phyloP scores from a whole-genome alignment of 2,329 filamentous ascomycete species.

The Cryphonectria japonica region DNA sequence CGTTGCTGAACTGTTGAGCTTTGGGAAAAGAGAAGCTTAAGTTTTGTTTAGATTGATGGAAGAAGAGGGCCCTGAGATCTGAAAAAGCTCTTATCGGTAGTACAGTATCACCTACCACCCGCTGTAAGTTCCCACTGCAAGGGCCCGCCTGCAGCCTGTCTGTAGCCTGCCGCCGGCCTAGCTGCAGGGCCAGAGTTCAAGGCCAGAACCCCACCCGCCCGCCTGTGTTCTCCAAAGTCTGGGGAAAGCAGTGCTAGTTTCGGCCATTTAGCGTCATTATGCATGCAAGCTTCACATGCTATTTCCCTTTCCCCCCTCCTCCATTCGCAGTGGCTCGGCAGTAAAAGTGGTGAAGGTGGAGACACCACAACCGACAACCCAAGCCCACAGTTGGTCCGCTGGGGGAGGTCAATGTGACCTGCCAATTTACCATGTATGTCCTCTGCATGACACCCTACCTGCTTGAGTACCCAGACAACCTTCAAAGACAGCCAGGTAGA shows the following conservation, averaged over 20 bases:
- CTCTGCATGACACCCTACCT: background rate
- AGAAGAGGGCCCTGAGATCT: background rate
- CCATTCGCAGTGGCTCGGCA: background rate
- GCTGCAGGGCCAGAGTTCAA: conserved; percentile 7
- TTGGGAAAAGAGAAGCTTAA: background rate
- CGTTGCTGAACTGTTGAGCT: background rate
- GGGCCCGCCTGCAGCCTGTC: background rate
- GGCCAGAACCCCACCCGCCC: background rate
- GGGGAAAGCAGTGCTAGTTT: background rate
- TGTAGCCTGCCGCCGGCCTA: background rate
- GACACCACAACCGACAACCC: background rate
- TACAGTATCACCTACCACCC: background rate
- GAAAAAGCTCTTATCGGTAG: background rate
- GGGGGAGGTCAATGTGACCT: background rate
- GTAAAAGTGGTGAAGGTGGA: conserved; percentile 5
- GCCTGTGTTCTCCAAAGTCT: background rate
- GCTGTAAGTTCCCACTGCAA: background rate
- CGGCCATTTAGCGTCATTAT: background rate
- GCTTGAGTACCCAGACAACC: background rate
- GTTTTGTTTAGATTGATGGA: background rate
- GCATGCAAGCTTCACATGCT: conserved; percentile 23
- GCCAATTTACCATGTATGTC: background rate
- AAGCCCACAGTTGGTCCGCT: background rate
- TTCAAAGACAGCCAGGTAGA: background rate
- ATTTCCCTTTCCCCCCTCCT: background rate